Evolutionary conservation across 2,329 filamentous ascomycete genomes (phyloP), one percentile per base, ranked within the genome.

Genomic region (Colletotrichum caudatum): DNA sequence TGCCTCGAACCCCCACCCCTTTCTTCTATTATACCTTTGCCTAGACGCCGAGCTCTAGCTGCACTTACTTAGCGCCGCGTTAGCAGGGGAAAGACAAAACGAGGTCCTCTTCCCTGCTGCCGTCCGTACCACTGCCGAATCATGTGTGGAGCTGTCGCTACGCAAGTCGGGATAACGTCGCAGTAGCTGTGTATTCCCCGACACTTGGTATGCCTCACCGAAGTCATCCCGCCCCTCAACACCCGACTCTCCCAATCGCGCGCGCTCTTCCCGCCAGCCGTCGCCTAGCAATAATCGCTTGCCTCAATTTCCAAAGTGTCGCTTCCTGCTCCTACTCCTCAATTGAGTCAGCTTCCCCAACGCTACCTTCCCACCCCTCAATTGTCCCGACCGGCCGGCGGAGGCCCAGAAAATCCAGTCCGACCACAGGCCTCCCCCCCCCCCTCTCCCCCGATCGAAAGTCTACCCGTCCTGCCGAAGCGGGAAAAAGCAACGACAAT

Each of bases 401-500:
- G 63, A 54, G 51, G 37, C n/a, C 44, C 33, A 37, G 63, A 48
- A 37, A 59, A 33, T 23, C 23, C 60, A 63, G 44, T 41, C 60
- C 48, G 44, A 33, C 20, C 44, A 35, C 33, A 51, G 44, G 26
- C 41, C 33, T 63, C 48, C 12, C 33, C 57, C 48, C 35, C 3
- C 3, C 44, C 39, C 39, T 16, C 29, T 39, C 50, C 23, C 37
- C 50, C 35, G n/a, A 37, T 35, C 41, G 39, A 26, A 58, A 33
- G 39, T 37, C 64, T 35, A 35, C 44, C 57, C 33, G 48, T 16
- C 61, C 35, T 33, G 23, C 37, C 60, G 56, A 37, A 37, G 29
- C 23, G 46, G 46, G 26, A 58, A 37, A 54, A 18, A 23, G 8
- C 54, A 50, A 44, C 20, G 41, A 77, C 71, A 75, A 87, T 86